phyloP scores from a whole-genome alignment of 345 rosid species.

The Aegle marmelos region DNA sequence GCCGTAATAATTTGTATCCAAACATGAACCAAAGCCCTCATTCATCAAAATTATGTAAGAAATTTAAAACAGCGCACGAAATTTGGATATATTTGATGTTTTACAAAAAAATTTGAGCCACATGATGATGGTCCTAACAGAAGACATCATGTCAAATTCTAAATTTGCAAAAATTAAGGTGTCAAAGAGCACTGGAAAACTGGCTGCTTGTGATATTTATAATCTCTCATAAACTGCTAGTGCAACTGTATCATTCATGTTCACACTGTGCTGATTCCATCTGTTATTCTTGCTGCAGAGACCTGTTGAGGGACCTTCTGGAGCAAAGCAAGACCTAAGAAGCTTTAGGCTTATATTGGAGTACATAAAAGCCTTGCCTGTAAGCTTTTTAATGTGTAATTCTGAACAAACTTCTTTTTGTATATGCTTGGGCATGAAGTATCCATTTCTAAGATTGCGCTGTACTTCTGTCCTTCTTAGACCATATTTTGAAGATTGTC shows the following conservation, averaged over 20 bases:
- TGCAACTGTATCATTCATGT: not conserved
- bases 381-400: constrained; percentile 31
- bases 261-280: constrained; percentile 5
- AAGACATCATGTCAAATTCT: not conserved
- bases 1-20: not conserved
- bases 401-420: constrained; percentile 3
- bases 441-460: not conserved
- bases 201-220: not conserved
- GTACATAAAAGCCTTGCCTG: constrained; percentile 92
- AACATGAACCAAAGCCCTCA: not conserved
- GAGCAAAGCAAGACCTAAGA: constrained; percentile 70
- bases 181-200: not conserved
- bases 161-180: not conserved
- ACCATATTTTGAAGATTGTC: not conserved
- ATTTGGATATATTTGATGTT: not conserved
- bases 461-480: not conserved
- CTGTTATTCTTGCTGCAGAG: constrained; percentile 46
- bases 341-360: constrained; percentile 81
- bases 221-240: not conserved
- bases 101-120: not conserved
- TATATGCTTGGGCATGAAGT: not conserved
- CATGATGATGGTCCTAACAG: not conserved
- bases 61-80: not conserved
- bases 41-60: not conserved
- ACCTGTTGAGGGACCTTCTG: constrained; percentile 61